Base-by-base conservation (phyloP, 2,329 filamentous ascomycete genomes). In the Talaromyces amestolkiae region DNA sequence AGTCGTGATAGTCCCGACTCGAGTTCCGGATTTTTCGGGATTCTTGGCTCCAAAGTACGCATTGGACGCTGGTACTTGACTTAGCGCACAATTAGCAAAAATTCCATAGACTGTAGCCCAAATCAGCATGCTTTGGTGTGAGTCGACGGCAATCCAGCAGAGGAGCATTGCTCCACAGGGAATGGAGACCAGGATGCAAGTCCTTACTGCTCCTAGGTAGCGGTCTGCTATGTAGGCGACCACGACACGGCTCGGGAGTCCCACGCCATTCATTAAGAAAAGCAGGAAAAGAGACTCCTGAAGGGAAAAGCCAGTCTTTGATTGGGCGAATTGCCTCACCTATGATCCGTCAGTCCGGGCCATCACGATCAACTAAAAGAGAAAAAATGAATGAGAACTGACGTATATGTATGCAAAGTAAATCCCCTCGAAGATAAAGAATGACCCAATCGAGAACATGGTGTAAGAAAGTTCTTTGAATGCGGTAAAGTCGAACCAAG, bases 1-100 rank as follows among this genome's bases (percentile, higher is more conserved):
- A 33, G 78, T 82, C 61, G 86, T 82, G 5, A 83, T 79, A 81
- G 86, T 84, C 1, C 85, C 85, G 73, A 85, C 83, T 19, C 84
- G 76, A 19, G 83, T 81, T 0, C 85, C 85, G 4, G 78, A 76
- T 72, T 84, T 86, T 66, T 80, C 80, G 65, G 85, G 65, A 70
- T 87, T 82, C 0, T 79, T 80, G 0, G 83, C 85, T 3, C 61
- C 47, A 17, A 56, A 54, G 8, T 43, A 54, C 3, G 49, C 61
- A 33, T 54, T 58, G 39, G 61, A 56, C 27, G 61, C 61, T 43
- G 61, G 47, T 15, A 61, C 27, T 35, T 60, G 58, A 49, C 58
- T 60, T 31, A 60, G 17, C 13, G 58, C 58, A 10, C 58, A 60
- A 37, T 60, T 60, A 17, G 58, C 58, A 51, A 49, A 51, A 19